Conservation (phyloP, 306 rosid genomes). For the Corylus heterophylla region DNA sequence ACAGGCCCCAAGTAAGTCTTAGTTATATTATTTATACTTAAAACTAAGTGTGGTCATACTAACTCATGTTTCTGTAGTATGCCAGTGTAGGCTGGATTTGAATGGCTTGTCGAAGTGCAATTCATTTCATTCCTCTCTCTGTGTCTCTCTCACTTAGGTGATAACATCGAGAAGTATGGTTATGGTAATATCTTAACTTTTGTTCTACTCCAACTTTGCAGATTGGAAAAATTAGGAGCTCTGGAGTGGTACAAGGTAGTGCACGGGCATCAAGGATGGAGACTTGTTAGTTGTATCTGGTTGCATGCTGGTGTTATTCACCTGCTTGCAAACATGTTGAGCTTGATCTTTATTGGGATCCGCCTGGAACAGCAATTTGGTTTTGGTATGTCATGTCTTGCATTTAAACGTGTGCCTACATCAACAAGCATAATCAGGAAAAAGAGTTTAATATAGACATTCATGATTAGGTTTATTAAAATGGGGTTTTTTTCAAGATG, state of each 20-base stretch:
- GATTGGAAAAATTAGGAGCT: slow-evolving; percentile 83
- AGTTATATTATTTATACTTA: background rate
- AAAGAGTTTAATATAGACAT: background rate
- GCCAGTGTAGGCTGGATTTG: background rate
- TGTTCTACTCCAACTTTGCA: slow-evolving; percentile 25
- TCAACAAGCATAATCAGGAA: background rate
- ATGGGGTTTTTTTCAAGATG: background rate
- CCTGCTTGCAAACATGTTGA: slow-evolving; percentile 72
- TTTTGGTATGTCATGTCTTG: slow-evolving; percentile 50
- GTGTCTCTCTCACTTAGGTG: background rate
- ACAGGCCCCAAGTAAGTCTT: background rate
- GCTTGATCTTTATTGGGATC: slow-evolving; percentile 79
- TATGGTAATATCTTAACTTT: background rate
- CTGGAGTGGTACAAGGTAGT: slow-evolving; percentile 56
- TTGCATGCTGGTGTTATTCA: slow-evolving; percentile 86
- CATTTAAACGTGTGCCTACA: background rate
- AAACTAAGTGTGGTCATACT: background rate
- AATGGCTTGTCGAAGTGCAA: background rate
- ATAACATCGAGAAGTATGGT: background rate
- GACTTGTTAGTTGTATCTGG: slow-evolving; percentile 86
- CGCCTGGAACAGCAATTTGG: slow-evolving; percentile 94
- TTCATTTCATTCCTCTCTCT: background rate
- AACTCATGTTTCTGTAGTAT: background rate
- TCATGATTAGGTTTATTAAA: background rate
- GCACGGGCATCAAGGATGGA: slow-evolving; percentile 71